These are phyloP conservation scores for Globisporangium spiculum DNA, from an alignment of 352 stramenopile species.

Conservation along the genomic window DNA sequence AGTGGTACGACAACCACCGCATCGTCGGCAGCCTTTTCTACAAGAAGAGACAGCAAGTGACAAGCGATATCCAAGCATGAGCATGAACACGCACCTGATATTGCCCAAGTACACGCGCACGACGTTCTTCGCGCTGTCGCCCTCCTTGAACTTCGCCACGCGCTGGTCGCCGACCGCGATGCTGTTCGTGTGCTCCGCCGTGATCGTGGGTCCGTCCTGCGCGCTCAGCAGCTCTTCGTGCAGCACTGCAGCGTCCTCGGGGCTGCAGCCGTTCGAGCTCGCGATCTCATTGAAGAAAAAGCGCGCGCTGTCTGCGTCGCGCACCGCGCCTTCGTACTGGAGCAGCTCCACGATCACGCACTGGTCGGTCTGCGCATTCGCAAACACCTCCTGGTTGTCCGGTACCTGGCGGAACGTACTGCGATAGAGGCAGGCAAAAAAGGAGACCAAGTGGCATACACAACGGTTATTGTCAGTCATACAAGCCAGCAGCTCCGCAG, in stretches of 20 bases:
- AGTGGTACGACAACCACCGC: neutral
- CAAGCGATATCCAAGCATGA: neutral
- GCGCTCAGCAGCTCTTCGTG: conserved; percentile 35
- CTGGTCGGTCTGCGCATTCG: conserved; percentile 73
- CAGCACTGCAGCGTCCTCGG: conserved; percentile 50
- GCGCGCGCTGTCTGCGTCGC: conserved; percentile 43
- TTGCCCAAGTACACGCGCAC: conserved; percentile 81
- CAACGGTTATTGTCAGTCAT: neutral
- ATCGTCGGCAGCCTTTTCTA: neutral
- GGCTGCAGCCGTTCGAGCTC: conserved; percentile 68
- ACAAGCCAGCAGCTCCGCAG: neutral
- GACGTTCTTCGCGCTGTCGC: conserved; percentile 77
- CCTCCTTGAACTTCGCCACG: conserved; percentile 86
- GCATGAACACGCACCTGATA: conserved; percentile 33
- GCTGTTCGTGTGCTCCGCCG: conserved; percentile 33
- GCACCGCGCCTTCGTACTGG: conserved; percentile 54
- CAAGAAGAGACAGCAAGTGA: neutral
- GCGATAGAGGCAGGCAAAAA: neutral
- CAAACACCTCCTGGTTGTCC: conserved; percentile 88
- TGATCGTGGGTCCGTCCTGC: conserved; percentile 30
- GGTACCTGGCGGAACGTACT: conserved; percentile 81
- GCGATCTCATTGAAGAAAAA: conserved; percentile 88
- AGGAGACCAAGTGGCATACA: neutral
- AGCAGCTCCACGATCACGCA: conserved; percentile 84
- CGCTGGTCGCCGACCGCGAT: conserved; percentile 74